Evolutionary conservation across 352 stramenopile species (phyloP), one percentile per base, ranked within the genome.

Genomic region (Globisporangium uncinulatum): DNA sequence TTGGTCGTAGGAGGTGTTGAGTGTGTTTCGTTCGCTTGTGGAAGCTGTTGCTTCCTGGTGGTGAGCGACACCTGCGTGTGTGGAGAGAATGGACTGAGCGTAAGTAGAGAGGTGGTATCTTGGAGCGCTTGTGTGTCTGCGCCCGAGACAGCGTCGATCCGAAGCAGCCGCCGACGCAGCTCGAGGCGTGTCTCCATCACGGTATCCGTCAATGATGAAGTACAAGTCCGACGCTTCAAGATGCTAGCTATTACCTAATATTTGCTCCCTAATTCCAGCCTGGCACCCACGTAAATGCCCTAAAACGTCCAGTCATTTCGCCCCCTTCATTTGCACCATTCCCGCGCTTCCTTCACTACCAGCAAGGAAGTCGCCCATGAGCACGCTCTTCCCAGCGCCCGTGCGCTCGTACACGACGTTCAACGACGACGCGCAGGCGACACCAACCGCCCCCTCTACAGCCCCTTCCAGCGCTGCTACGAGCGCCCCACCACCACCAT

Each of bases 351-450:
- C 24, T 24, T 53, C 31, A 48, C 13, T 31, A 48, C 43, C 43
- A 59, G 29, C 20, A 57, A 59, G 29, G 13, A 57, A 36, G 21
- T 49, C 24, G 37, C 14, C 45, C 50, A 92, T 92, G 82, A 92
- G 74, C 58, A 75, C 82, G 51, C 62, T 89, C 32, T 83, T 93
- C 61, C 83, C 83, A 43, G 73, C 79, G 62, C 83, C 83, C 45
- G 77, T 91, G 69, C 83, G 68, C 62, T 49, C 69, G 50, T 93
- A 93, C 69, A 75, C 68, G 66, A 89, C 76, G 20, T 83, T 74
- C 66, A 61, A 56, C 31, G 82, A 56, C 31, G 82, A 79, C 49
- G 39, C 47, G 57, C 21, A 44, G 19, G 48, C 29, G 56, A 45
- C 7, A 4, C 51, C 1, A 6, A 13, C 6, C 11, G 21, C 57